These are phyloP conservation scores for Tylopilus sp. DNA, from an alignment of 768 basidiomycete genomes.

Conservation along the genomic window DNA sequence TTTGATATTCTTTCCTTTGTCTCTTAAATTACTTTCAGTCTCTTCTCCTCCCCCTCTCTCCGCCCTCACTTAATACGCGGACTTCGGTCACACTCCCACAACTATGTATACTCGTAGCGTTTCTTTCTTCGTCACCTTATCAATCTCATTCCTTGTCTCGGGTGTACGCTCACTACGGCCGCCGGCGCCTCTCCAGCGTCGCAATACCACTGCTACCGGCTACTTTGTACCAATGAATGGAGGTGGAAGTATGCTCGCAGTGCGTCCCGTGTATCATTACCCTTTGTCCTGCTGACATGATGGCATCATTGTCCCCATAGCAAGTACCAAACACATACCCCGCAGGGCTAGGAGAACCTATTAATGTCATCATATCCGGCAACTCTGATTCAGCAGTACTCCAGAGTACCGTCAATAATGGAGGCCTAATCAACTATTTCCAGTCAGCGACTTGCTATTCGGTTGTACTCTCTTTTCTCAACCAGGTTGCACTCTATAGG, in stretches of 20 bases:
- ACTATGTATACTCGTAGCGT: conserved; percentile 3
- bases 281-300: not conserved
- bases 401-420: conserved; percentile 52
- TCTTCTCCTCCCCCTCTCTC: not conserved
- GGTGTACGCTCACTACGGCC: not conserved
- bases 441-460: conserved; percentile 45
- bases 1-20: conserved; percentile 4
- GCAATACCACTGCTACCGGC: conserved; percentile 36
- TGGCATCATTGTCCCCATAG: conserved; percentile 31
- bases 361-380: conserved; percentile 79
- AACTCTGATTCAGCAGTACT: conserved; percentile 71
- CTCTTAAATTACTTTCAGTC: not conserved
- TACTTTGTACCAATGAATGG: conserved; percentile 53
- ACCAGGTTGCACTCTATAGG: conserved; percentile 22
- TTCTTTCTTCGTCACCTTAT: conserved; percentile 4
- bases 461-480: not conserved
- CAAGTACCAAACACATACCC: conserved; percentile 58
- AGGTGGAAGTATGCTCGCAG: conserved; percentile 73
- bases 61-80: not conserved
- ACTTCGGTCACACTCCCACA: not conserved
- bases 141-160: conserved; percentile 8
- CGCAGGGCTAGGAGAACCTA: conserved; percentile 76
- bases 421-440: conserved; percentile 81
- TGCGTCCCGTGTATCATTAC: conserved; percentile 33
- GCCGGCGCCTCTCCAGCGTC: conserved; percentile 13